These are phyloP conservation scores for Rosa persica DNA, from an alignment of 306 rosid species.

Conservation along the genomic window DNA sequence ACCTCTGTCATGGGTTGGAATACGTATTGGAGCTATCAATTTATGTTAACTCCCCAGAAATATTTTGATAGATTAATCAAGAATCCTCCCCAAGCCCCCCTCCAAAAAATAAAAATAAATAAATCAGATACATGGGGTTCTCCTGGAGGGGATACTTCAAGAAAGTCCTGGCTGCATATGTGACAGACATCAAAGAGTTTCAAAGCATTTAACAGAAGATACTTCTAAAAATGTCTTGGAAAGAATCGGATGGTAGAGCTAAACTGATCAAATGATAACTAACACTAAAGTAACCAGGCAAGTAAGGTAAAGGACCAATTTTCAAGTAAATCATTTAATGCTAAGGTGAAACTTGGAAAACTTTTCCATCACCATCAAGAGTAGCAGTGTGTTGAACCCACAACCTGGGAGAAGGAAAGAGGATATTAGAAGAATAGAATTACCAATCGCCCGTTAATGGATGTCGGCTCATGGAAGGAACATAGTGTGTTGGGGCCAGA, in stretches of 20 bases:
- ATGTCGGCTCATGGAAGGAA: slow-evolving; percentile 93
- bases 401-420: slow-evolving; percentile 13
- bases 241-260: neutral
- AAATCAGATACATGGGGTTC: neutral
- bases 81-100: neutral
- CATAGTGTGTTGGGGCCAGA: slow-evolving; percentile 95
- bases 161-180: neutral
- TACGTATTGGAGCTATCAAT: neutral
- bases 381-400: neutral
- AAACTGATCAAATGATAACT: neutral
- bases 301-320: neutral
- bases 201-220: neutral
- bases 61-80: neutral
- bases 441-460: slow-evolving; percentile 99
- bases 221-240: neutral
- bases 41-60: neutral
- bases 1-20: neutral
- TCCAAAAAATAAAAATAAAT: neutral
- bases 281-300: neutral
- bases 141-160: neutral
- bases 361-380: neutral
- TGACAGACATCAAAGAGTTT: slow-evolving; percentile 2
- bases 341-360: neutral
- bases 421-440: slow-evolving; percentile 19
- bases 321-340: neutral